phyloP scores from a whole-genome alignment of 148 eudicot species.

The Silene conica region DNA sequence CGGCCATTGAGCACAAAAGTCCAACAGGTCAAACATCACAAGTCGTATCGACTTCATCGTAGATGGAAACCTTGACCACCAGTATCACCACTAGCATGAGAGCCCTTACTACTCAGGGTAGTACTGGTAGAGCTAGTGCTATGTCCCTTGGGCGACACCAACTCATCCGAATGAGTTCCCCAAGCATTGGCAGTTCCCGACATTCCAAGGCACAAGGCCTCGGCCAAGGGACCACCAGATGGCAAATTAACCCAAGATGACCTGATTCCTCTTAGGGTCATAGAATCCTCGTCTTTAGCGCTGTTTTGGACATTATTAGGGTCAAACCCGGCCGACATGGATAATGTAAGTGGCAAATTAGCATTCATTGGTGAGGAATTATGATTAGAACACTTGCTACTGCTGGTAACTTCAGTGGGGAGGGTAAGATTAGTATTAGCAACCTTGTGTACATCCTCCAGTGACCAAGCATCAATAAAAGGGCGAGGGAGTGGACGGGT shows the following conservation, averaged over 20 bases:
- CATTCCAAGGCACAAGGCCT: constrained; percentile 73
- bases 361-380: constrained; percentile 25
- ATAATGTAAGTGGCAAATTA: constrained; percentile 48
- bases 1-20: not conserved
- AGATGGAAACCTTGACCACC: constrained; percentile 9
- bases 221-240: constrained; percentile 82
- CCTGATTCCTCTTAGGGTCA: not conserved
- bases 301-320: not conserved
- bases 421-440: not conserved
- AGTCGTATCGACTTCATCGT: not conserved
- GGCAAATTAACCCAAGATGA: constrained; percentile 42
- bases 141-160: constrained; percentile 39
- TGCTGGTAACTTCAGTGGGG: not conserved
- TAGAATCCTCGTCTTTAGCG: constrained; percentile 1
- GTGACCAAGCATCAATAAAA: constrained; percentile 80
- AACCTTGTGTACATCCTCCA: constrained; percentile 23
- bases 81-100: constrained; percentile 18
- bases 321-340: constrained; percentile 44
- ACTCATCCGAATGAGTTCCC: constrained; percentile 14
- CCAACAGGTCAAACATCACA: not conserved
- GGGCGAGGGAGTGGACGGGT: constrained; percentile 37
- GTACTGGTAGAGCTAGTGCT: constrained; percentile 30
- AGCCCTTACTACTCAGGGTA: constrained; percentile 7
- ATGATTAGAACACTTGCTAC: constrained; percentile 16
- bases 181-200: constrained; percentile 27